Conservation (phyloP, 2,329 filamentous ascomycete genomes). For the Mycosphaerella sp. region DNA sequence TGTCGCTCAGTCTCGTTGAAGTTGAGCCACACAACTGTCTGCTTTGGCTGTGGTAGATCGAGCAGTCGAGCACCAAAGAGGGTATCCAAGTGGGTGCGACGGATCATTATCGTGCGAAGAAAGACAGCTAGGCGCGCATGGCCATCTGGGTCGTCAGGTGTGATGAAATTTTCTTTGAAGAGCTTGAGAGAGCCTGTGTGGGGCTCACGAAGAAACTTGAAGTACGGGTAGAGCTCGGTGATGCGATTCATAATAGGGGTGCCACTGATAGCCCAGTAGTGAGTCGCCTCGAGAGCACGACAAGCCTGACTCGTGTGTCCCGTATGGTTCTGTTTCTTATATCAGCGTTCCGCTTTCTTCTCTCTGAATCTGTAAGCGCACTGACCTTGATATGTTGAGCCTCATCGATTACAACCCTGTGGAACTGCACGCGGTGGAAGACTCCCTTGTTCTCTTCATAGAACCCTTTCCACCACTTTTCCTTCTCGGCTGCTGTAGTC, state of each 20-base stretch:
- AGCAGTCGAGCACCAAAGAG: constrained; percentile 51
- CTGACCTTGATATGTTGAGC: constrained; percentile 83
- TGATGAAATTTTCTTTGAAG: constrained; percentile 43
- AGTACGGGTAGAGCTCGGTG: constrained; percentile 37
- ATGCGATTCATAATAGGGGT: constrained; percentile 38
- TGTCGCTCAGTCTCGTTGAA: constrained; percentile 50
- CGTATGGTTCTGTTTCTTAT: constrained; percentile 37
- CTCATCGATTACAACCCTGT: constrained; percentile 71
- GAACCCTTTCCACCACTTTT: constrained; percentile 35
- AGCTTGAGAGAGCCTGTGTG: constrained; percentile 38
- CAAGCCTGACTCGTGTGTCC: constrained; percentile 43
- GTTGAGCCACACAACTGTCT: constrained; percentile 40
- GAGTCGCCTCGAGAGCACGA: constrained; percentile 35
- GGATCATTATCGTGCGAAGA: constrained; percentile 46
- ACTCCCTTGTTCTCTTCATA: constrained; percentile 34
- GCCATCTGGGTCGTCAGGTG: constrained; percentile 26
- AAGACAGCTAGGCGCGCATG: constrained; percentile 36
- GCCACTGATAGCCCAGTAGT: constrained; percentile 42
- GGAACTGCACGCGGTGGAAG: constrained; percentile 41
- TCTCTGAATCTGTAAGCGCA: background rate
- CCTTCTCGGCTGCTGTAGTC: constrained; percentile 36
- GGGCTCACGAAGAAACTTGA: constrained; percentile 42
- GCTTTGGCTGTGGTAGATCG: constrained; percentile 46
- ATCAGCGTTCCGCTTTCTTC: background rate
- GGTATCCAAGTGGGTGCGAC: constrained; percentile 50